These are phyloP conservation scores for Solioccasus polychromus DNA, from an alignment of 768 basidiomycete species.

Conservation along the genomic window DNA sequence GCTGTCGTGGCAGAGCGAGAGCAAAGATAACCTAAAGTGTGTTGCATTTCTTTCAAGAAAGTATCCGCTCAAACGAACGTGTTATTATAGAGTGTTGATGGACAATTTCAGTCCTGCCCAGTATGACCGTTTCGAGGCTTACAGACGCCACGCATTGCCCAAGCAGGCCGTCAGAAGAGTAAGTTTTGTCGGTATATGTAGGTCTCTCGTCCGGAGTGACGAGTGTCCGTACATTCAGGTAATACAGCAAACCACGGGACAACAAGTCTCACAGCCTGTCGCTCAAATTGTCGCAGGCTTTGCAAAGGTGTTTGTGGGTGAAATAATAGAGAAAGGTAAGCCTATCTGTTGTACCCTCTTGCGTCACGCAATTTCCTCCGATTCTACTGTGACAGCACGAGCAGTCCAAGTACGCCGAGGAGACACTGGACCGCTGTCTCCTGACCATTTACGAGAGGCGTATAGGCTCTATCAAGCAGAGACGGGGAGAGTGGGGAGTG, in stretches of 20 bases:
- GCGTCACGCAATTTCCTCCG: neutral
- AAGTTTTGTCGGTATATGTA: conserved; percentile 4
- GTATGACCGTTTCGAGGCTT: conserved; percentile 88
- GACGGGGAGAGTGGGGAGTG: conserved; percentile 77
- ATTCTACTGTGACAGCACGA: conserved; percentile 49
- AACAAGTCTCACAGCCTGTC: conserved; percentile 83
- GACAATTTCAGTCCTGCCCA: conserved; percentile 82
- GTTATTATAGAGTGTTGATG: conserved; percentile 69
- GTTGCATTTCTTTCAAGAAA: conserved; percentile 5
- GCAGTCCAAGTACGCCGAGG: conserved; percentile 68
- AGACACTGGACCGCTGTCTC: conserved; percentile 77
- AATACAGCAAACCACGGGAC: conserved; percentile 76
- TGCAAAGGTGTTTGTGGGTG: conserved; percentile 89
- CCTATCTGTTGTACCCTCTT: neutral
- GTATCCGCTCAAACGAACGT: neutral
- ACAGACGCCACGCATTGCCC: conserved; percentile 76
- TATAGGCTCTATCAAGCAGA: conserved; percentile 81
- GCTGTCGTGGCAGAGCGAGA: conserved; percentile 80
- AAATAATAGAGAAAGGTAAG: conserved; percentile 84
- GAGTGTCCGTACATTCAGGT: conserved; percentile 44
- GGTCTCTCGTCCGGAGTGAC: neutral
- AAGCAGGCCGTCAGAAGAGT: conserved; percentile 84
- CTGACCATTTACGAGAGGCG: conserved; percentile 88
- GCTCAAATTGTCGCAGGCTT: conserved; percentile 90
- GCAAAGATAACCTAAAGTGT: conserved; percentile 84